phyloP scores from a whole-genome alignment of 2,329 filamentous ascomycete species.

The Dactylellina cionopaga region DNA sequence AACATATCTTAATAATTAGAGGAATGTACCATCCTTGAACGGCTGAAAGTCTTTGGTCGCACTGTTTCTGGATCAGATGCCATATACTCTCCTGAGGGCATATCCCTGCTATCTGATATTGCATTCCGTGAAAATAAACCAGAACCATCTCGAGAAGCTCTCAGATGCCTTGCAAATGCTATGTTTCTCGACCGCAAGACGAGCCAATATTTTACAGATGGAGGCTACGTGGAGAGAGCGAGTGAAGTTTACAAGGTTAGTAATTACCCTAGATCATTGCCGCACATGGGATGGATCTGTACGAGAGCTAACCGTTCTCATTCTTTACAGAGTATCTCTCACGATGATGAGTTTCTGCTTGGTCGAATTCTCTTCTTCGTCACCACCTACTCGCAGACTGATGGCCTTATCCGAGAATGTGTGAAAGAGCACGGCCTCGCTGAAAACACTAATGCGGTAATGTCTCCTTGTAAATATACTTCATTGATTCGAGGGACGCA shows the following conservation, averaged over 20 bases:
- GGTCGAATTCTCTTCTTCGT: conserved; percentile 82
- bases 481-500: too few species aligned
- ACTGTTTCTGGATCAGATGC: conserved; percentile 77
- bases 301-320: neutral
- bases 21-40: conserved; percentile 64
- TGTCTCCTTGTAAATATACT: conserved; percentile 16
- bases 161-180: conserved; percentile 86
- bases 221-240: conserved; percentile 73
- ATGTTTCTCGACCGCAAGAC: conserved; percentile 75
- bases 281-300: too few species aligned
- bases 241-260: conserved; percentile 73
- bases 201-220: conserved; percentile 77
- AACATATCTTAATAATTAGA: neutral
- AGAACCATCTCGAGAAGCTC: conserved; percentile 74
- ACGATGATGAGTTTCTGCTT: conserved; percentile 86
- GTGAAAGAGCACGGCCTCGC: conserved; percentile 74
- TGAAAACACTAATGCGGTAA: conserved; percentile 70
- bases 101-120: conserved; percentile 80
- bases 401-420: conserved; percentile 69
- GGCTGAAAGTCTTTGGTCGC: conserved; percentile 82
- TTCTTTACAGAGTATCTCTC: conserved; percentile 69
- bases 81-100: conserved; percentile 81
- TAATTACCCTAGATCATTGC: too few species aligned
- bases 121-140: conserved; percentile 68
- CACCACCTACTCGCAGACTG: conserved; percentile 78